Conservation (phyloP, 495 filamentous ascomycete genomes). For the Aspergillus biplanus region DNA sequence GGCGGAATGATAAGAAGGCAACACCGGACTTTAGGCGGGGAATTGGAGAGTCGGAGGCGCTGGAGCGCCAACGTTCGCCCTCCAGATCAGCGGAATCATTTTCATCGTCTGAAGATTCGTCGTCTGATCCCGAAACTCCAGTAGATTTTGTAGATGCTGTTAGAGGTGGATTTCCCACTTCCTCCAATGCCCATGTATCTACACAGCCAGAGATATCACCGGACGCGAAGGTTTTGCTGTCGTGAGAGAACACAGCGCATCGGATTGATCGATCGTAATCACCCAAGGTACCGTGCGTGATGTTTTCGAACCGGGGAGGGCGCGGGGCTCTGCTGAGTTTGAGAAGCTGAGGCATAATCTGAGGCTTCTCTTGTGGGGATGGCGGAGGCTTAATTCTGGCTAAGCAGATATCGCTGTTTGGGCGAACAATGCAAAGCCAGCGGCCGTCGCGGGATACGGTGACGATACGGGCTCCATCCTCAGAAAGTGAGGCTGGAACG, state of each 20-base stretch:
- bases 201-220: constrained; percentile 84
- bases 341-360: constrained; percentile 50
- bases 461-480: constrained; percentile 67
- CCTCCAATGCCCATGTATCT: constrained; percentile 79
- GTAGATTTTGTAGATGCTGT: constrained; percentile 36
- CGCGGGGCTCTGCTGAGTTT: constrained; percentile 63
- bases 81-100: constrained; percentile 42
- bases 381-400: constrained; percentile 46
- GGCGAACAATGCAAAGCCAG: constrained; percentile 59
- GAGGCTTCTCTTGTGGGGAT: constrained; percentile 38
- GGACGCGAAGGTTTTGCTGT: constrained; percentile 75
- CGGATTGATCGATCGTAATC: constrained; percentile 77
- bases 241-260: constrained; percentile 75
- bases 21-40: constrained; percentile 75
- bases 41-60: constrained; percentile 68
- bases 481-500: constrained; percentile 48
- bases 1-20: constrained; percentile 77
- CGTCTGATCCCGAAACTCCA: constrained; percentile 45
- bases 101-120: constrained; percentile 54
- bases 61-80: constrained; percentile 66
- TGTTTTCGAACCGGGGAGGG: constrained; percentile 54
- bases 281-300: constrained; percentile 69
- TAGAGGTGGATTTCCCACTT: constrained; percentile 44
- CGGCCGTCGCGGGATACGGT: constrained; percentile 54
- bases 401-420: constrained; percentile 52